Conservation (phyloP, 805 yeast genomes). For the Helenozyma rhizophorensis region DNA sequence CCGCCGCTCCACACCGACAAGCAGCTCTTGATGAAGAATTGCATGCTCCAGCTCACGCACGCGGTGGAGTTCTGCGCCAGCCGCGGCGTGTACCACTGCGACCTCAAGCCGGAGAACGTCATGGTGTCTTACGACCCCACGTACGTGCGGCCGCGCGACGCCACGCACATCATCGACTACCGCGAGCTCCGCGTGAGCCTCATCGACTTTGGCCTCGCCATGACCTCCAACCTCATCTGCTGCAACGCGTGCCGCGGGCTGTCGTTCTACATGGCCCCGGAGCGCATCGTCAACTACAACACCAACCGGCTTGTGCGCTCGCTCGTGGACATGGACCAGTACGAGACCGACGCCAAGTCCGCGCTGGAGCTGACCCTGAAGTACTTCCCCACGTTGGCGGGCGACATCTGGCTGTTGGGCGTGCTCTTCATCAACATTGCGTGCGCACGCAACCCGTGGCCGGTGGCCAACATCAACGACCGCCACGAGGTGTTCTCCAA, state of each 20-base stretch:
- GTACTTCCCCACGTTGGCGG: slow-evolving; percentile 63
- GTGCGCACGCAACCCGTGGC: slow-evolving; percentile 89
- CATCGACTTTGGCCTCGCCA: slow-evolving; percentile 90
- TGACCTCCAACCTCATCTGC: slow-evolving; percentile 52
- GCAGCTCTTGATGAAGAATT: slow-evolving; percentile 42
- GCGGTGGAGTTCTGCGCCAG: slow-evolving; percentile 32
- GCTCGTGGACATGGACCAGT: slow-evolving; percentile 29
- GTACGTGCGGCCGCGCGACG: slow-evolving; percentile 17
- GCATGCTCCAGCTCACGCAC: slow-evolving; percentile 37
- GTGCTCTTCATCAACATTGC: slow-evolving; percentile 75
- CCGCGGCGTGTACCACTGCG: slow-evolving; percentile 36
- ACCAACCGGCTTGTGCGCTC: slow-evolving; percentile 24
- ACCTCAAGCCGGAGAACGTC: slow-evolving; percentile 39
- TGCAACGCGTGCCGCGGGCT: slow-evolving; percentile 82
- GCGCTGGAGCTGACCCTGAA: slow-evolving; percentile 19
- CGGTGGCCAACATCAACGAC: slow-evolving; percentile 59
- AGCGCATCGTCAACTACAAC: slow-evolving; percentile 51
- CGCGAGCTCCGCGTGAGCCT: slow-evolving; percentile 53
- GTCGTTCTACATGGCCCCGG: slow-evolving; percentile 92
- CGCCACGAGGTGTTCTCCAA: slow-evolving; percentile 59
- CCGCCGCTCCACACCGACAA: slow-evolving; percentile 47
- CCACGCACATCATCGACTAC: slow-evolving; percentile 25
- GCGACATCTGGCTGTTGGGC: slow-evolving; percentile 87
- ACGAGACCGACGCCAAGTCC: slow-evolving; percentile 13
- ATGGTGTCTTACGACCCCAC: slow-evolving; percentile 30